Percentiles rank a stretch among this genome's conserved stretches.
Conservation (phyloP, 225 moss, liverwort and hornwort species). For the Bryoerythrophyllum caledonicum region DNA sequence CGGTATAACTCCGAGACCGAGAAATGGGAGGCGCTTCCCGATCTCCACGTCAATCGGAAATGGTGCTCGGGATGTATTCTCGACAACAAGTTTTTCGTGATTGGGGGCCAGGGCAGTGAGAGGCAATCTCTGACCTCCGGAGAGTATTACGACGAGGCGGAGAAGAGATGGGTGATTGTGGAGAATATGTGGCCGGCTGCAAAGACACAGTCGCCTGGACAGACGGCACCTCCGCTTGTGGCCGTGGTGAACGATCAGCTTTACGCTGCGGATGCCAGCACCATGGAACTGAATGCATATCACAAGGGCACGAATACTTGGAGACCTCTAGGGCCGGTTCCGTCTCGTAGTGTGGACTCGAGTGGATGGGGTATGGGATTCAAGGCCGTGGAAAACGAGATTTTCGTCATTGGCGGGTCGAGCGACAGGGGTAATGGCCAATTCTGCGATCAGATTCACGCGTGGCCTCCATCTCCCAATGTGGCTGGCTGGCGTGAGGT, state of each 20-base stretch:
- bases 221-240: conserved; percentile 71
- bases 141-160: conserved; percentile 72
- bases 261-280: conserved; percentile 66
- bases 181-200: conserved; percentile 84
- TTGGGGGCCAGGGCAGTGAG: conserved; percentile 61
- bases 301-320: conserved; percentile 62
- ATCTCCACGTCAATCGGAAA: conserved; percentile 68
- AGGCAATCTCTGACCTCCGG: conserved; percentile 53
- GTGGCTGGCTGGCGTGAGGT: conserved; percentile 68
- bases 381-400: conserved; percentile 65
- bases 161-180: conserved; percentile 64
- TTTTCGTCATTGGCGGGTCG: conserved; percentile 78
- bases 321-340: conserved; percentile 61
- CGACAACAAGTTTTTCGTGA: conserved; percentile 83
- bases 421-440: conserved; percentile 44
- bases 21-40: conserved; percentile 74
- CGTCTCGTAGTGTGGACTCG: conserved; percentile 61
- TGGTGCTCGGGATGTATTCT: conserved; percentile 87
- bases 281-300: conserved; percentile 71
- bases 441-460: conserved; percentile 68
- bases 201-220: conserved; percentile 32
- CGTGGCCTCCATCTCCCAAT: conserved; percentile 53
- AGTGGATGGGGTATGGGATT: conserved; percentile 82
- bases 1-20: conserved; percentile 65
- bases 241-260: conserved; percentile 76